These are phyloP conservation scores for Pichia cactophila DNA, from an alignment of 1,139 yeast species.

Conservation along the genomic window DNA sequence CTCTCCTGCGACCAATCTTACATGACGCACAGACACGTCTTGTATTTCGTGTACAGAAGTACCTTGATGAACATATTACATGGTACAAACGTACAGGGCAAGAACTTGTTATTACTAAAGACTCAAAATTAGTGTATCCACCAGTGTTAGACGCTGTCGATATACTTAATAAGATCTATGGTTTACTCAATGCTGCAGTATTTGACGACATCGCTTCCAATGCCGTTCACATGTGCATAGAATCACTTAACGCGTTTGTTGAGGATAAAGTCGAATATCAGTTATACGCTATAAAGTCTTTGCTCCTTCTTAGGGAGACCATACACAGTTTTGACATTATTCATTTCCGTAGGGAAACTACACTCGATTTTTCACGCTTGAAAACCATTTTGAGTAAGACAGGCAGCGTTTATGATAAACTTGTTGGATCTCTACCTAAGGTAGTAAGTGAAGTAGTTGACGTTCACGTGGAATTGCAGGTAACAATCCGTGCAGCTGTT, in stretches of 20 bases:
- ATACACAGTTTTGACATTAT: conserved; percentile 77
- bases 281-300: conserved; percentile 63
- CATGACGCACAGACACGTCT: conserved; percentile 75
- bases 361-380: conserved; percentile 71
- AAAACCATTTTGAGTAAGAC: conserved; percentile 16
- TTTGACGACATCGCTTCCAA: conserved; percentile 89
- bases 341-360: conserved; percentile 60
- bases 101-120: conserved; percentile 46
- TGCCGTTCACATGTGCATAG: conserved; percentile 71
- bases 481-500: conserved; percentile 63
- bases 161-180: conserved; percentile 70
- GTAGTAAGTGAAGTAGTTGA: conserved; percentile 84
- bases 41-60: conserved; percentile 69
- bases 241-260: conserved; percentile 47
- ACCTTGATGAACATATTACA: conserved; percentile 59
- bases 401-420: conserved; percentile 41
- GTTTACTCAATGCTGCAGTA: conserved; percentile 63
- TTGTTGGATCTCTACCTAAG: conserved; percentile 67
- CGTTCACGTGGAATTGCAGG: conserved; percentile 70
- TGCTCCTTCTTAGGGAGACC: conserved; percentile 63
- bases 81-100: conserved; percentile 60
- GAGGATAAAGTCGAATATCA: conserved; percentile 47
- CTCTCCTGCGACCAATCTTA: conserved; percentile 62
- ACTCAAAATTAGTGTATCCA: conserved; percentile 41
- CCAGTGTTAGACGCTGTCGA: conserved; percentile 70